These are phyloP conservation scores for Cyberlindnera mrakii DNA, from an alignment of 805 yeast species.

Conservation along the genomic window DNA sequence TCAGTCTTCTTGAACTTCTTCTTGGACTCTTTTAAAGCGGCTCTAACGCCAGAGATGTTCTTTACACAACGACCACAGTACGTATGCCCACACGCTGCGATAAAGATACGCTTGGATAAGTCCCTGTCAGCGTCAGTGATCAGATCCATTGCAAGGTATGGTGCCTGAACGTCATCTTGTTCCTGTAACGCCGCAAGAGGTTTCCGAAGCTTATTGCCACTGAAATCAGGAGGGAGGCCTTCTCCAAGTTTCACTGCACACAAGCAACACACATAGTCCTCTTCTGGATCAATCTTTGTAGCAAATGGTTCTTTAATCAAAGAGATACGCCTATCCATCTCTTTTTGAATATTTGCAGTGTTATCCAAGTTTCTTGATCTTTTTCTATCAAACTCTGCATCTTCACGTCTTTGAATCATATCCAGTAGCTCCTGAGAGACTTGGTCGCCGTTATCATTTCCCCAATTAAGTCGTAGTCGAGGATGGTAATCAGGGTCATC, in stretches of 20 bases:
- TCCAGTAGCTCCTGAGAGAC: constrained; percentile 11
- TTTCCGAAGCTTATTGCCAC: constrained; percentile 24
- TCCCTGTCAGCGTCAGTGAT: constrained; percentile 52
- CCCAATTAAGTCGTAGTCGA: background rate
- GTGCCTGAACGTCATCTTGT: constrained; percentile 43
- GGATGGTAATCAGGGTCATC: constrained; percentile 6
- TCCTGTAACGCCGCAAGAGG: constrained; percentile 27
- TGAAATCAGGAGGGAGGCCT: constrained; percentile 56
- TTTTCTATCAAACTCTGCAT: constrained; percentile 10
- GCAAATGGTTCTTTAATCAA: constrained; percentile 15
- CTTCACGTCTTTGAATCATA: constrained; percentile 16
- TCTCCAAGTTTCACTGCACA: constrained; percentile 72
- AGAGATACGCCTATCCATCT: background rate
- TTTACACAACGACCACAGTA: constrained; percentile 83
- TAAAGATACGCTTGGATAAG: constrained; percentile 60
- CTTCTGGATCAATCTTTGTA: constrained; percentile 26
- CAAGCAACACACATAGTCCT: constrained; percentile 48
- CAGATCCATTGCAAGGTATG: constrained; percentile 51
- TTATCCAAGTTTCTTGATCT: constrained; percentile 7
- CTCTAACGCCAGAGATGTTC: constrained; percentile 43
- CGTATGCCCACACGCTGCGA: constrained; percentile 73
- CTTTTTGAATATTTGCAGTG: background rate
- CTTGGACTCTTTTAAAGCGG: constrained; percentile 12
- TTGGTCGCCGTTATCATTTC: constrained; percentile 6
- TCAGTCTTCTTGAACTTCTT: constrained; percentile 17